phyloP scores from a whole-genome alignment of 2,329 filamentous ascomycete genomes.

The Aspergillus phoenicis region DNA sequence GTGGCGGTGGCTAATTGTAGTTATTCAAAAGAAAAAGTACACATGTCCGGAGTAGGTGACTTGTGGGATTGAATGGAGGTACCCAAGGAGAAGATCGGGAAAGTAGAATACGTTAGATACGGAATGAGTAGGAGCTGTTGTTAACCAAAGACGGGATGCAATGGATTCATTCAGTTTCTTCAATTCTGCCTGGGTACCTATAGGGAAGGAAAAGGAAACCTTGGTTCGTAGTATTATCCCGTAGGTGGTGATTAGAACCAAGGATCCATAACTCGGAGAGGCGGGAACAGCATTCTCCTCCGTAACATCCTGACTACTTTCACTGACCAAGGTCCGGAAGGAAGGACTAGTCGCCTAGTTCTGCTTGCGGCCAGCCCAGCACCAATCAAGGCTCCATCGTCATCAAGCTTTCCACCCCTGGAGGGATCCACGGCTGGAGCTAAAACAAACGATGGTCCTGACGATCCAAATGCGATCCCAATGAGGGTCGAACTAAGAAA shows the following conservation, averaged over 20 bases:
- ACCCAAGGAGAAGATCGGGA: no score
- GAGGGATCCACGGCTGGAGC: slow-evolving; percentile 7
- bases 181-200: no score
- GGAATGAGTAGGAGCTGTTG: no score
- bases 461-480: slow-evolving; percentile 2
- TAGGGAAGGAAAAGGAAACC: no score
- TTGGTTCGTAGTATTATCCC: no score
- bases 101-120: no score
- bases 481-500: not conserved
- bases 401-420: slow-evolving; percentile 8
- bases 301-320: not conserved
- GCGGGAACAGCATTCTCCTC: not conserved
- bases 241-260: not conserved
- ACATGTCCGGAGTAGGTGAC: no score
- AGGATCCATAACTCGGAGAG: not conserved
- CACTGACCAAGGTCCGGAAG: slow-evolving; percentile 9
- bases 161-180: no score
- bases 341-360: not conserved
- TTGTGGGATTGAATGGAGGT: no score
- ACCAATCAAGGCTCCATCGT: slow-evolving; percentile 8
- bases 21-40: no score
- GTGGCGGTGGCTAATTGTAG: no score
- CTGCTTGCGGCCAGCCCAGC: not conserved
- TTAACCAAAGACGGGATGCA: no score
- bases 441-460: slow-evolving; percentile 7